phyloP scores from a whole-genome alignment of 176 grass and related monocot species.

The Microstegium vimineum region DNA sequence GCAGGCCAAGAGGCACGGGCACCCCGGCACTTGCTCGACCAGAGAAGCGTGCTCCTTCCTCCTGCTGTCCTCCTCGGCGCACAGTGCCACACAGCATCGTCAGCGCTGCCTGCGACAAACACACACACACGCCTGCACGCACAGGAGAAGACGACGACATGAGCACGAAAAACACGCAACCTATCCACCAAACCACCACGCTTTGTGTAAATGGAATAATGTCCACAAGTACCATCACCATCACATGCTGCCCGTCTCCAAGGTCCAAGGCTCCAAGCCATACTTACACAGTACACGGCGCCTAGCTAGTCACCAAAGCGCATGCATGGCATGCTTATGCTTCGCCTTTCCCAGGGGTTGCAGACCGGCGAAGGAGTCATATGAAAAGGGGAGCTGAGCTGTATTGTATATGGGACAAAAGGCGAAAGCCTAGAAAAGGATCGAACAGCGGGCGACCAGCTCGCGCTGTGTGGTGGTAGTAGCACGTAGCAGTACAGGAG shows the following conservation, averaged over 20 bases:
- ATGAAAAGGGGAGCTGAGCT: conserved; percentile 37
- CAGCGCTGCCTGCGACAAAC: neutral
- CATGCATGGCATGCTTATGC: neutral
- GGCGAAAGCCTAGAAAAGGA: conserved; percentile 28
- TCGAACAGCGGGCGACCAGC: neutral
- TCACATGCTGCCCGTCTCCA: conserved; percentile 21
- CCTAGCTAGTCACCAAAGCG: conserved; percentile 1
- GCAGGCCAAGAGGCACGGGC: conserved; percentile 5
- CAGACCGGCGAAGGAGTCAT: neutral
- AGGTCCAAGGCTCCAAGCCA: too few species aligned
- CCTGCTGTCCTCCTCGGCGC: neutral
- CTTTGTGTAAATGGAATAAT: conserved; percentile 19
- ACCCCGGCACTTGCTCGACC: conserved; percentile 3
- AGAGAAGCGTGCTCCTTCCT: conserved; percentile 30
- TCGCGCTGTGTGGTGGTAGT: neutral
- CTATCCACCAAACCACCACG: neutral
- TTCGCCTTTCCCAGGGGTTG: neutral
- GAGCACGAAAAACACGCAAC: conserved; percentile 25
- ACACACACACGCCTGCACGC: too few species aligned
- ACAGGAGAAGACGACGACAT: neutral
- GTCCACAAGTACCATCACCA: too few species aligned
- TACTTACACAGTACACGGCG: conserved; percentile 19
- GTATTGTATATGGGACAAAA: conserved; percentile 25
- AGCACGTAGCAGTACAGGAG: too few species aligned
- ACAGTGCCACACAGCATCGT: neutral